These are phyloP conservation scores for Asterophora lycoperdoides DNA, from an alignment of 768 basidiomycete genomes.

Conservation along the genomic window DNA sequence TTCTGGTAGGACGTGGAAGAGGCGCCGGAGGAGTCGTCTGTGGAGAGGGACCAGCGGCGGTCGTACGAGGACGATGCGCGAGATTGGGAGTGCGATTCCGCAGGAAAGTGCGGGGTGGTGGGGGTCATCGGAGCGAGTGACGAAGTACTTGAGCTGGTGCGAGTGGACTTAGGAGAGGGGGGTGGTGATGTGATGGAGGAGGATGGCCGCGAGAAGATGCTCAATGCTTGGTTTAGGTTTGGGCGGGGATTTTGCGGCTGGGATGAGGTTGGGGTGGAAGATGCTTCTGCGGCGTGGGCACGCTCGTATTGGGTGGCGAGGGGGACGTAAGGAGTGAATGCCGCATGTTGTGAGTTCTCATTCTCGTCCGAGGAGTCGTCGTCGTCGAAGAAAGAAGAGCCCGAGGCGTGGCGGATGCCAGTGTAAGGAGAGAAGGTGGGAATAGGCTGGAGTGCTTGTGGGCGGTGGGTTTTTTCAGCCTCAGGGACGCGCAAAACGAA, in stretches of 20 bases:
- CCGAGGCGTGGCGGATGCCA: not conserved
- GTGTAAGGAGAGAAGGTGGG: slow-evolving; percentile 11
- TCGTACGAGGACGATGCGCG: not conserved
- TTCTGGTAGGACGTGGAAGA: slow-evolving; percentile 8
- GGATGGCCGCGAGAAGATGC: slow-evolving; percentile 15
- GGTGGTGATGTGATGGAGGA: slow-evolving; percentile 14
- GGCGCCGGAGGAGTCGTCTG: slow-evolving; percentile 11
- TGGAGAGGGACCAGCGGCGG: slow-evolving; percentile 17
- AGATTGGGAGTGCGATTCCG: not conserved
- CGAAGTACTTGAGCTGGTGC: slow-evolving; percentile 6
- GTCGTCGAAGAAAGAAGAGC: slow-evolving; percentile 8
- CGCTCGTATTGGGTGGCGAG: slow-evolving; percentile 16
- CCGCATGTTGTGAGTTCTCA: not conserved
- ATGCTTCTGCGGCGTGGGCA: not conserved
- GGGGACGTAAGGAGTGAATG: slow-evolving; percentile 15
- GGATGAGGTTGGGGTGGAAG: not conserved
- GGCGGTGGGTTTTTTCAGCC: slow-evolving; percentile 1
- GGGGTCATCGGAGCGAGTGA: slow-evolving; percentile 5
- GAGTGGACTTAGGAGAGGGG: slow-evolving; percentile 5
- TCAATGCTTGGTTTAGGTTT: not conserved
- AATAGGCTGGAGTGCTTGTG: slow-evolving; percentile 7
- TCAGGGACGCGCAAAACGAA: slow-evolving; percentile 10
- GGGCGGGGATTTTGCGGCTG: not conserved
- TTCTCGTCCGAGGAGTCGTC: not conserved
- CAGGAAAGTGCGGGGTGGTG: slow-evolving; percentile 3